Evolutionary conservation across 768 basidiomycete genomes (phyloP).

Genomic region (Lactifluus pinguis): DNA sequence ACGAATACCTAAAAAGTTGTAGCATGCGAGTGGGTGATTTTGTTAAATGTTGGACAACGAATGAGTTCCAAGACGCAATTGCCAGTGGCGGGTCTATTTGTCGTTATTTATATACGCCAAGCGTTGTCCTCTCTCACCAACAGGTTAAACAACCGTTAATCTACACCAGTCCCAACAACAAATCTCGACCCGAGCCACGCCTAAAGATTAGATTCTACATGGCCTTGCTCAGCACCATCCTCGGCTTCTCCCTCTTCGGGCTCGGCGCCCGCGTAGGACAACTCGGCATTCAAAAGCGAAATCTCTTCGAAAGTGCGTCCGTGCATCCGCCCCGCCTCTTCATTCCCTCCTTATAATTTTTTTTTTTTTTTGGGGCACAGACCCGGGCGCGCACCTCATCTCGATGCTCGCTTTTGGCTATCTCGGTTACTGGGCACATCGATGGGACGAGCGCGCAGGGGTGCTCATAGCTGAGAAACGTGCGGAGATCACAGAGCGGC

Average conservation of each 20-base stretch:
- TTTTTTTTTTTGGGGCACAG: constrained; percentile 31
- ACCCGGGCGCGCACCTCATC: constrained; percentile 61
- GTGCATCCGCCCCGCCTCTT: constrained; percentile 28
- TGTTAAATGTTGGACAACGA: neutral
- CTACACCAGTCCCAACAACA: neutral
- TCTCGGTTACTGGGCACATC: constrained; percentile 66
- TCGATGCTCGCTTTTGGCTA: constrained; percentile 64
- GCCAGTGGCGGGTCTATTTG: neutral
- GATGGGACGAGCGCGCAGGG: constrained; percentile 53
- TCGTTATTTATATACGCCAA: neutral
- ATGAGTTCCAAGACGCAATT: neutral
- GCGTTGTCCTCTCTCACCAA: neutral
- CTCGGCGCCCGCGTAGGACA: constrained; percentile 80
- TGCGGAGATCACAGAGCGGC: constrained; percentile 44
- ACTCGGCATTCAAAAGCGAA: constrained; percentile 75
- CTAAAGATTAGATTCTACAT: constrained; percentile 29
- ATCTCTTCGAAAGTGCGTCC: constrained; percentile 81
- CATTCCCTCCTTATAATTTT: neutral
- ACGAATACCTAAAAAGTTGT: neutral
- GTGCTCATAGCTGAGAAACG: constrained; percentile 58
- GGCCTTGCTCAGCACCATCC: constrained; percentile 57
- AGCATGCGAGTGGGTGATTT: neutral
- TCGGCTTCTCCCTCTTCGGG: constrained; percentile 77
- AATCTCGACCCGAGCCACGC: neutral
- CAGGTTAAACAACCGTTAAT: neutral